Base-by-base conservation (phyloP, 345 rosid genomes). In the Arabidopsis arenosa region DNA sequence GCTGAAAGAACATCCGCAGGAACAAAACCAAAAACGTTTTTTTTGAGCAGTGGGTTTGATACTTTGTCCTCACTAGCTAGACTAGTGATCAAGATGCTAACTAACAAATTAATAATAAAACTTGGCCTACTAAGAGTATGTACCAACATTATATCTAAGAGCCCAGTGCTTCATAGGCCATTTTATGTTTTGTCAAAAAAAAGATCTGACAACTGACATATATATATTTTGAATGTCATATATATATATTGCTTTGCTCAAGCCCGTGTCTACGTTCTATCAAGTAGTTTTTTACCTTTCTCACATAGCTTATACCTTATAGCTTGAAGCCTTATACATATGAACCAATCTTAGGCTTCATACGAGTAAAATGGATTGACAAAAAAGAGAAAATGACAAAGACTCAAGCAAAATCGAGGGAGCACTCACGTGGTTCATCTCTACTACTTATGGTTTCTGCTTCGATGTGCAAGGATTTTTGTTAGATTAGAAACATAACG, bases 231-330 rank as follows among this genome's bases (percentile, higher is more conserved):
- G 23, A 21, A 21, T 21, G 23, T 21, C 61, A 41, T 68, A 26
- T 54, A 55, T n/a, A 23, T 23, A 23, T 26, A 28, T 28, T 28
- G 30, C 47, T 44, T 70, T 43, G 23, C 55, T 33, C 66, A 58
- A 48, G 75, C 75, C 75, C 75, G 60, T 59, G 56, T 5, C 58
- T 12, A 36, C 58, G 14, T 36, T 48, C 59, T 26, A 5, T 48
- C 18, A 55, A 55, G 2, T 28, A 53, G 28, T 8, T 3, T 43
- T 39, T 26, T 28, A 1, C 32, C 32, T 13, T 17, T 9, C 32
- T 56, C 6, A 7, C 43, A 17, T 32, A 12, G 35, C 17, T 40
- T 41, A 40, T 9, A 28, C 23, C 23, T 21, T 21, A 28, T 60
- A 60, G 17, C 44, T 11, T 11, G 14, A 4, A 0, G 48, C 2